phyloP scores from a whole-genome alignment of 495 filamentous ascomycete genomes.

The Aspergillus leporis region DNA sequence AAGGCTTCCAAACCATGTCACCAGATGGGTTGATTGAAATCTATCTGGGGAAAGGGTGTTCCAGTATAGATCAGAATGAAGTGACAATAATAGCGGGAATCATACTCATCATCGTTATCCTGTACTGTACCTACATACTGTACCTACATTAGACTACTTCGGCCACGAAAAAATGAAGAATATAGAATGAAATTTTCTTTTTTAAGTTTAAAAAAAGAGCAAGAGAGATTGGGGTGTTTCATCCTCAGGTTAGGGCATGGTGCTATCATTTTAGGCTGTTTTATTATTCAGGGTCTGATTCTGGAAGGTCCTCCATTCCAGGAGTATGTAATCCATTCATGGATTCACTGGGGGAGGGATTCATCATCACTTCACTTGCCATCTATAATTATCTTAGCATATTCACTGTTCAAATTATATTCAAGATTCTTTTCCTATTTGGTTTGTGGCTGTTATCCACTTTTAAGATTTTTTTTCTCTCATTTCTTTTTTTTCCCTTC shows the following conservation, averaged over 20 bases:
- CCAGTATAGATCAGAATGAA: background rate
- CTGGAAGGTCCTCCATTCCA: slow-evolving; percentile 1
- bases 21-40: background rate
- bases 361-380: slow-evolving; percentile 7
- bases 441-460: background rate
- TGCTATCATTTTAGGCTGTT: slow-evolving; percentile 3
- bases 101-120: background rate
- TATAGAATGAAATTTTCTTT: background rate
- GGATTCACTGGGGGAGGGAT: slow-evolving; percentile 2
- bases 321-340: background rate
- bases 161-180: background rate
- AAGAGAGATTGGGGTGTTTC: slow-evolving; percentile 8
- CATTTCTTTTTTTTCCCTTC: background rate
- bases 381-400: slow-evolving; percentile 11
- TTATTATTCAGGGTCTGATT: slow-evolving; percentile 11
- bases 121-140: background rate
- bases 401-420: background rate
- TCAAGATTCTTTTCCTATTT: slow-evolving; percentile 6
- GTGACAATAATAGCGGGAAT: slow-evolving; percentile 1
- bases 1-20: background rate
- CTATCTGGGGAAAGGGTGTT: slow-evolving; percentile 1
- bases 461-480: background rate
- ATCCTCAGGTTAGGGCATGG: slow-evolving; percentile 3
- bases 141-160: background rate
- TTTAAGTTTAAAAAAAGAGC: background rate